Evolutionary conservation across 306 rosid species (phyloP), one percentile per base, ranked within the genome.

Genomic region (Gillenia trifoliata): DNA sequence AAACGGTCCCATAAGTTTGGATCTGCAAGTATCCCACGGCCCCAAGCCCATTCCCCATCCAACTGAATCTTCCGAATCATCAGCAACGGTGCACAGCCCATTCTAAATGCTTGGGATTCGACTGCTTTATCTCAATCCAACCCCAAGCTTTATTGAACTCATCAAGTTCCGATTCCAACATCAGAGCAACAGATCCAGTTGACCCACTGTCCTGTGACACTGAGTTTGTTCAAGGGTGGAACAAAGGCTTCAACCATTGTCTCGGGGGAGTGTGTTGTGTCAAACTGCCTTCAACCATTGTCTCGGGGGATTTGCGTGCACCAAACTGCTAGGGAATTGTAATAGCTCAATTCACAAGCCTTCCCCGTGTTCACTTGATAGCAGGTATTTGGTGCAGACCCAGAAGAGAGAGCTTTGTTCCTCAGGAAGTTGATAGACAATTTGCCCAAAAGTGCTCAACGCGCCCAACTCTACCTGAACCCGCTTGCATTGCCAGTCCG

Each of bases 41-140:
- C 87, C 79, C 26, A 94, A 80, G 78, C 83, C 84, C 66, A 88
- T 63, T 71, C 91, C 99, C 98, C 96, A 92, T 52, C 99, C 96
- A 57, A 86, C 75, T 33, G 89, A 77, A 79, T 92, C 92, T 79
- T 87, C 97, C 59, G 83, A 86, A 71, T 81, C 89, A 80, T 94
- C 96, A 50, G 86, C 85, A 69, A 92, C 11, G 1, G 81, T 85
- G n/a, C 71, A 84, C 36, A 5, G 89, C 92, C 96, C 96, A 94
- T 75, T 81, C 86, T 62, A 87, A 28, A 74, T 64, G 40, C 45
- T 75, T 84, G 5, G 88, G 81, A 66, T 85, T 79, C 49, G 87
- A 80, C 34, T 80, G 79, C 29, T 82, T 76, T 89, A 92, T 76
- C 87, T 95, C 93, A 30, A 92, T 68, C 99, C 99, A 95, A 65